A percentile compares a stretch with the other conserved stretches of the same genome.
These are phyloP conservation scores for Lichtheimia ramosa DNA, from an alignment of 371 early-diverging fungal genomes.

Conservation along the genomic window DNA sequence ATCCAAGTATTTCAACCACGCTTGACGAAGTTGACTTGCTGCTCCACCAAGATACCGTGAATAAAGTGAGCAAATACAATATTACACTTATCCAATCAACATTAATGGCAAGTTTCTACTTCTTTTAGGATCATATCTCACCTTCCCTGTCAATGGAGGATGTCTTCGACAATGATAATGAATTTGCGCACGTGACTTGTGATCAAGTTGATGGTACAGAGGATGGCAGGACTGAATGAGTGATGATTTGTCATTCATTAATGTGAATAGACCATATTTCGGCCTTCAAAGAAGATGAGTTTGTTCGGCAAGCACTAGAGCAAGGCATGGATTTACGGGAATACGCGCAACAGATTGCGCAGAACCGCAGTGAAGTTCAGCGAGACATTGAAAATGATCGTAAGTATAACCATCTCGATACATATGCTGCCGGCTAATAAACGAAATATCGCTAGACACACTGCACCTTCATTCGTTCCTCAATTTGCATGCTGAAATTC, in stretches of 20 bases:
- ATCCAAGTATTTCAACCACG: background rate
- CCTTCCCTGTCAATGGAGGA: conserved; percentile 4
- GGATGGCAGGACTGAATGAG: background rate
- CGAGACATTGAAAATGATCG: conserved; percentile 74
- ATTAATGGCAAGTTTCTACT: background rate
- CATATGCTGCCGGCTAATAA: too few relatives aligned
- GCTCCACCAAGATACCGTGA: conserved; percentile 15
- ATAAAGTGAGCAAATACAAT: background rate
- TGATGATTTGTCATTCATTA: background rate
- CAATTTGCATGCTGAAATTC: conserved; percentile 72
- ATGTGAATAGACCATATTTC: conserved; percentile 51
- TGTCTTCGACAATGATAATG: conserved; percentile 32
- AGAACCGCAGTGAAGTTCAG: conserved; percentile 70
- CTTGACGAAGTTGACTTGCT: conserved; percentile 34
- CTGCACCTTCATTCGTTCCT: conserved; percentile 64
- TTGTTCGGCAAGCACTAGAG: conserved; percentile 76
- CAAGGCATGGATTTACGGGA: conserved; percentile 88
- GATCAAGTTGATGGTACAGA: conserved; percentile 58
- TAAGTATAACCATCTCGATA: conserved; percentile 25
- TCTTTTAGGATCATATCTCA: background rate
- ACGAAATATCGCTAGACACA: too few relatives aligned
- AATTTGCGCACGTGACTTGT: conserved; percentile 45
- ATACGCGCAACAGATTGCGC: conserved; percentile 76
- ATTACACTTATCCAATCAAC: background rate
- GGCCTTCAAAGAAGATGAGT: conserved; percentile 76